A percentile compares a stretch with the other conserved stretches of the same genome.
Evolutionary conservation across 805 yeast species (phyloP).

Genomic region (Zygosaccharomyces kombuchaensis): DNA sequence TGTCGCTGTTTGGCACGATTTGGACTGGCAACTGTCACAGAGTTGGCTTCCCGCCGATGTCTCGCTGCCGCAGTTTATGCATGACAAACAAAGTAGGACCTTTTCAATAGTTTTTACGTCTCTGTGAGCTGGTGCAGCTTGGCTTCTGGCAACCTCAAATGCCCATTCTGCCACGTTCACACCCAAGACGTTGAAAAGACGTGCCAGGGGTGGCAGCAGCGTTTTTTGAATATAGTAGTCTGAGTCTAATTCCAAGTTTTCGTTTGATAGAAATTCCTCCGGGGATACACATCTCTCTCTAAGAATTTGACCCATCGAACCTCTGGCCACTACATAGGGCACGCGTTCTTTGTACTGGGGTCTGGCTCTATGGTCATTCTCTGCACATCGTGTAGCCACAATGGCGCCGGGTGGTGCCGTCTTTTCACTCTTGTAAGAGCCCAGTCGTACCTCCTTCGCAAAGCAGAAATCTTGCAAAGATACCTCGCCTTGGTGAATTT

Average conservation of each 20-base stretch:
- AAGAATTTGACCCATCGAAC: conserved; percentile 50
- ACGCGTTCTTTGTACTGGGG: conserved; percentile 89
- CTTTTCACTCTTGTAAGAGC: conserved; percentile 68
- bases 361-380: conserved; percentile 63
- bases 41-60: conserved; percentile 24
- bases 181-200: conserved; percentile 79
- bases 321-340: conserved; percentile 74
- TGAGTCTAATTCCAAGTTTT: conserved; percentile 54
- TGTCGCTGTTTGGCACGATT: conserved; percentile 38
- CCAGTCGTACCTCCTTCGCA: conserved; percentile 83
- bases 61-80: conserved; percentile 31
- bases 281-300: conserved; percentile 81
- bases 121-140: conserved; percentile 1
- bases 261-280: conserved; percentile 52
- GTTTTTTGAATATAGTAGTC: conserved; percentile 84
- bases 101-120: conserved; percentile 11
- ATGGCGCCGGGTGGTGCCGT: conserved; percentile 90
- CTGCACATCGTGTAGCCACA: conserved; percentile 59
- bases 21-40: conserved; percentile 35
- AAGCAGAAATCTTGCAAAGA: conserved; percentile 82
- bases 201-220: conserved; percentile 82
- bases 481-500: conserved; percentile 58
- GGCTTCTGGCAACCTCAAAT: conserved; percentile 50
- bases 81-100: conserved; percentile 27
- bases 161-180: conserved; percentile 79